phyloP scores from a whole-genome alignment of 2,329 filamentous ascomycete species.

The Apiospora pterosperma region DNA sequence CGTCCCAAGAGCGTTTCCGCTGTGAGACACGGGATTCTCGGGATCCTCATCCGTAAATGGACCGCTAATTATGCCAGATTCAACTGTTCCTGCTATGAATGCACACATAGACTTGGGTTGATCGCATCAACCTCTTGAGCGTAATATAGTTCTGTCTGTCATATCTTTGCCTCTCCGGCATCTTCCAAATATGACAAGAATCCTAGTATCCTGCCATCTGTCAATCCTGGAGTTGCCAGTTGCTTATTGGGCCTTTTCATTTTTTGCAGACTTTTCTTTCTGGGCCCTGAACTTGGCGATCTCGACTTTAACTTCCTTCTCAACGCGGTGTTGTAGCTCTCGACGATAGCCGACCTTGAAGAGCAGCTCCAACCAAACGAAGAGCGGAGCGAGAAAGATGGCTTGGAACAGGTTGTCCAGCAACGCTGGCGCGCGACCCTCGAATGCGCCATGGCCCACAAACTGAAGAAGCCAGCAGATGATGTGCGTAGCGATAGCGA shows the following conservation, averaged over 20 bases:
- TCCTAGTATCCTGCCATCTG: neutral
- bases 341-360: slow-evolving; percentile 89
- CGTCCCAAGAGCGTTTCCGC: neutral
- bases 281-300: slow-evolving; percentile 68
- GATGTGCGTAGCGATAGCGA: slow-evolving; percentile 65
- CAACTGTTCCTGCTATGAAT: neutral
- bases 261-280: slow-evolving; percentile 39
- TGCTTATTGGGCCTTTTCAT: slow-evolving; percentile 48
- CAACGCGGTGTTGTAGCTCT: slow-evolving; percentile 78
- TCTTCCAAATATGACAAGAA: neutral
- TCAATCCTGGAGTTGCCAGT: neutral
- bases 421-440: slow-evolving; percentile 82
- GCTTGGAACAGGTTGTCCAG: slow-evolving; percentile 91
- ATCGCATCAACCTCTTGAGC: neutral
- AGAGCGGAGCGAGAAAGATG: slow-evolving; percentile 88
- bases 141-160: neutral
- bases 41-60: neutral
- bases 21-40: neutral
- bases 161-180: neutral
- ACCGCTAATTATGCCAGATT: neutral
- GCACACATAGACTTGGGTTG: neutral
- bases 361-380: slow-evolving; percentile 93
- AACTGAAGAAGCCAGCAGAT: slow-evolving; percentile 87
- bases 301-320: slow-evolving; percentile 72
- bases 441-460: slow-evolving; percentile 84